These are phyloP conservation scores for Brassica rapa DNA, from an alignment of 345 rosid species.

Conservation along the genomic window DNA sequence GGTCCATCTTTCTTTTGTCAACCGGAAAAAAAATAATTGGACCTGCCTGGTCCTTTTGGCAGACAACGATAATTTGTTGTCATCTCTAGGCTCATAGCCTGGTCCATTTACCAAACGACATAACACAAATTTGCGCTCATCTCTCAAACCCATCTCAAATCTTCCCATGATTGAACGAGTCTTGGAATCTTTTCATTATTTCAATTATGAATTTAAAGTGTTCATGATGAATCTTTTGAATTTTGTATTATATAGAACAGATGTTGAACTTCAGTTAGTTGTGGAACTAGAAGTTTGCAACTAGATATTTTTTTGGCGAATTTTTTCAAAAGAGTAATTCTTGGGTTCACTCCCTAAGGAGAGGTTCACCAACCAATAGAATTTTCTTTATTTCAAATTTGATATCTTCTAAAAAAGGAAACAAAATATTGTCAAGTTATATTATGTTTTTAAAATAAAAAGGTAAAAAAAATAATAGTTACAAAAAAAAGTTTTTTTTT, in stretches of 20 bases:
- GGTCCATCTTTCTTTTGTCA: slow-evolving; percentile 16
- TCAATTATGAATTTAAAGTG: neutral
- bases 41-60: slow-evolving; percentile 8
- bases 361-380: too few species aligned
- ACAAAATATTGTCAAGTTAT: too few species aligned
- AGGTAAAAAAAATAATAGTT: too few species aligned
- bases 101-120: slow-evolving; percentile 8
- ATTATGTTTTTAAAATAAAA: too few species aligned
- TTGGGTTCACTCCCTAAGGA: too few species aligned
- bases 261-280: neutral
- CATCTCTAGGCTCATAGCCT: slow-evolving; percentile 11
- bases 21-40: neutral
- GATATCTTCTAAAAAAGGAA: too few species aligned
- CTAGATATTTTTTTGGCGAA: neutral
- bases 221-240: neutral
- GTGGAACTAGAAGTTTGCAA: neutral
- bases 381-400: too few species aligned
- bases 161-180: neutral
- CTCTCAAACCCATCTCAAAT: neutral
- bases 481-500: too few species aligned
- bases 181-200: slow-evolving; percentile 11
- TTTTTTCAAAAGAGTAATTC: neutral
- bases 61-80: neutral
- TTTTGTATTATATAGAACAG: neutral
- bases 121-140: neutral